Percentiles rank a stretch among this genome's conserved stretches.
Evolutionary conservation across 495 filamentous ascomycete species (phyloP).

Genomic region (Aspergillus indologenus): DNA sequence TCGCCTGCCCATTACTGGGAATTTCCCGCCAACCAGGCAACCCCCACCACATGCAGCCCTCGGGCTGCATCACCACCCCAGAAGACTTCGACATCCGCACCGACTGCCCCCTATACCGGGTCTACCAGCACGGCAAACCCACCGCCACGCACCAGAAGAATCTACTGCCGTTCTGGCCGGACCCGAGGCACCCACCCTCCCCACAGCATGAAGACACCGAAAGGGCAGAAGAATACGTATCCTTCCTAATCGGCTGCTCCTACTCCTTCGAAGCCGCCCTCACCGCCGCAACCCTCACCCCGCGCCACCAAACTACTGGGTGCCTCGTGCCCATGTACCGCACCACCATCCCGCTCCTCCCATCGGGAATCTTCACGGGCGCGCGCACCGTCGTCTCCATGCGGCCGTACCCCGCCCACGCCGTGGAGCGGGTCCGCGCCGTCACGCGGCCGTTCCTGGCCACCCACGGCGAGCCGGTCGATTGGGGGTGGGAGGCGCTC

Average conservation of each 20-base stretch:
- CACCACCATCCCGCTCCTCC: constrained; percentile 45
- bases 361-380: constrained; percentile 51
- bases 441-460: constrained; percentile 44
- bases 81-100: constrained; percentile 46
- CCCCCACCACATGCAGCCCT: constrained; percentile 18
- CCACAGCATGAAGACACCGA: background rate
- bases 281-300: constrained; percentile 37
- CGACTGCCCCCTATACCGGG: constrained; percentile 52
- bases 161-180: constrained; percentile 45
- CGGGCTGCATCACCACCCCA: constrained; percentile 23
- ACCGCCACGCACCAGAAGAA: constrained; percentile 24
- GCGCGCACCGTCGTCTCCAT: constrained; percentile 53
- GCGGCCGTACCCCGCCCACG: constrained; percentile 43
- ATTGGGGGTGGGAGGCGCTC: constrained; percentile 56
- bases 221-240: constrained; percentile 38
- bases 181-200: constrained; percentile 1
- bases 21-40: constrained; percentile 23
- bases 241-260: constrained; percentile 57
- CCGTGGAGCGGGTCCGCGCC: constrained; percentile 48
- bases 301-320: constrained; percentile 37
- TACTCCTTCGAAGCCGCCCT: constrained; percentile 55
- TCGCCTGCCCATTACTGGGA: constrained; percentile 56
- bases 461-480: constrained; percentile 58
- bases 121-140: constrained; percentile 43
- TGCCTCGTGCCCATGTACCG: constrained; percentile 53